A percentile compares a stretch with the other conserved stretches of the same genome.
Conservation (phyloP, 495 filamentous ascomycete species). For the Neurospora sp. region DNA sequence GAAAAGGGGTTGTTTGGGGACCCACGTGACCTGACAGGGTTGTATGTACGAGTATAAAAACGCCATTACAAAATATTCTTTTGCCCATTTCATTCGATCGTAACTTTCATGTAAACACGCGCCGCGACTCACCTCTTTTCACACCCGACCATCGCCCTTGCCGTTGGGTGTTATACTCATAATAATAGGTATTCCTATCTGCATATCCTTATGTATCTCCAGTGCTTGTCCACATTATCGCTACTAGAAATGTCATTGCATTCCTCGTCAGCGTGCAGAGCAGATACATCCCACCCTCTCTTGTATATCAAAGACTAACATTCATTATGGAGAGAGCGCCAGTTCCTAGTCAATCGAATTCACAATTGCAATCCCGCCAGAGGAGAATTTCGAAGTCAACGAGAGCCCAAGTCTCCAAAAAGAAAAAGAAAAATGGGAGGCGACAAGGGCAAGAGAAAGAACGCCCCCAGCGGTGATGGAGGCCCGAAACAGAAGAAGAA, state of each 20-base stretch:
- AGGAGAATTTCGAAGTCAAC: neutral
- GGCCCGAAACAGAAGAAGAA: constrained; percentile 20
- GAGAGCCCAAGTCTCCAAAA: neutral
- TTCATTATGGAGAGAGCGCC: neutral
- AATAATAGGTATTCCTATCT: neutral
- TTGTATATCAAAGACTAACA: neutral
- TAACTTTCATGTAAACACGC: neutral
- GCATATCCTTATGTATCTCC: neutral
- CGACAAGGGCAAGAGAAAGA: constrained; percentile 19
- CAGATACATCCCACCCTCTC: neutral
- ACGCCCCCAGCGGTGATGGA: constrained; percentile 9
- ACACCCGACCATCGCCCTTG: neutral
- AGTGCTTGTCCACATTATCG: neutral
- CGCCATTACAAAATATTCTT: neutral
- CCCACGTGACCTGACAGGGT: neutral
- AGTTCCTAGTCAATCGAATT: neutral
- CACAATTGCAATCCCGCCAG: neutral
- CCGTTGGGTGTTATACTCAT: neutral
- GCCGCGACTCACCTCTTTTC: neutral
- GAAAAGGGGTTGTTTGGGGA: neutral
- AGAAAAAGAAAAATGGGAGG: constrained; percentile 6
- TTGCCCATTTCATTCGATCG: neutral
- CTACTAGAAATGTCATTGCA: neutral
- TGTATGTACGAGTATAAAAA: neutral
- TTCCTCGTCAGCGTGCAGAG: neutral